phyloP scores from a whole-genome alignment of 345 rosid species.

The Citrus hindsii region DNA sequence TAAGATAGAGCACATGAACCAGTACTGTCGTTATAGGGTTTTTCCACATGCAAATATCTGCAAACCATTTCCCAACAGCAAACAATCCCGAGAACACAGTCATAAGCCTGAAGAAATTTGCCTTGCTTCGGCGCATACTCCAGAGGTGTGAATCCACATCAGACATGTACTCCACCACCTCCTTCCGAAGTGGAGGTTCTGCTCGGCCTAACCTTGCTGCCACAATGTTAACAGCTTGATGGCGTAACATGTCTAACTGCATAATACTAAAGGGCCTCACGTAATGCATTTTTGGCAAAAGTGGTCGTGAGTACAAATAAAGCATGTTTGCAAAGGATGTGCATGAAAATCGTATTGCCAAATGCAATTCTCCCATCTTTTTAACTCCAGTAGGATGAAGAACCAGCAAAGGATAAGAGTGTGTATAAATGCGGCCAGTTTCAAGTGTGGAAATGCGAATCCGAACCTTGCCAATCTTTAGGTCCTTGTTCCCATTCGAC shows the following conservation, averaged over 20 bases:
- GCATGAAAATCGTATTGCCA: slow-evolving; percentile 86
- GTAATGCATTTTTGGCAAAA: slow-evolving; percentile 94
- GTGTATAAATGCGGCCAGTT: slow-evolving; percentile 85
- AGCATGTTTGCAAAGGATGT: slow-evolving; percentile 81
- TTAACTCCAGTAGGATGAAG: slow-evolving; percentile 87
- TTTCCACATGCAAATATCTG: slow-evolving; percentile 79
- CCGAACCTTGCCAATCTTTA: slow-evolving; percentile 93
- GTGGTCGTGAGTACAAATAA: slow-evolving; percentile 74
- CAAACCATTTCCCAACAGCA: slow-evolving; percentile 81
- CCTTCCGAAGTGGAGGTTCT: slow-evolving; percentile 90
- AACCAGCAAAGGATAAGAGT: slow-evolving; percentile 85
- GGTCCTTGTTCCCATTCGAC: slow-evolving; percentile 45
- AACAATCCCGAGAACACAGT: slow-evolving; percentile 69
- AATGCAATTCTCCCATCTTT: slow-evolving; percentile 96
- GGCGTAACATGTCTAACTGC: slow-evolving; percentile 87
- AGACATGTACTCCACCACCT: slow-evolving; percentile 92
- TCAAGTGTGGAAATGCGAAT: slow-evolving; percentile 87
- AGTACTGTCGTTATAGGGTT: slow-evolving; percentile 86
- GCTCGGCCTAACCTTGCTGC: slow-evolving; percentile 82
- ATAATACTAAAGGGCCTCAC: slow-evolving; percentile 73
- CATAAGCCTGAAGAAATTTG: slow-evolving; percentile 87
- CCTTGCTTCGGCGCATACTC: slow-evolving; percentile 98
- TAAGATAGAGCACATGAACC: slow-evolving; percentile 77
- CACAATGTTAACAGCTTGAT: slow-evolving; percentile 79
- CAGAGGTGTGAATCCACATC: slow-evolving; percentile 93